Evolutionary conservation across 2,329 filamentous ascomycete species (phyloP).

Genomic region (Colletotrichum kahawae): DNA sequence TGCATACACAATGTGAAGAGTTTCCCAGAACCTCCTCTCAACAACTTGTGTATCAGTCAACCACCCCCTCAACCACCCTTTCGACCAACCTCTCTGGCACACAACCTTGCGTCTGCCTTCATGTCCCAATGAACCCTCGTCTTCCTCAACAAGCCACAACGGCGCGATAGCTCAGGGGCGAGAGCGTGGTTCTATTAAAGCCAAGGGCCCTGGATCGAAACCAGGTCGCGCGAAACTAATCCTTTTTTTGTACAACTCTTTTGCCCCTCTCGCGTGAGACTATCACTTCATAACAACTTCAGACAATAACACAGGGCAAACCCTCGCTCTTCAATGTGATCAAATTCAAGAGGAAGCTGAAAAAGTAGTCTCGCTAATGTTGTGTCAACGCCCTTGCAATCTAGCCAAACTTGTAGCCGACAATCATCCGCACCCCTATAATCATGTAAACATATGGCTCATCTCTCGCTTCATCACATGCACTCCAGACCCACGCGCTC

Average conservation of each 20-base stretch:
- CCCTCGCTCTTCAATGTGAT: not conserved
- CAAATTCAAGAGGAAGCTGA: not conserved
- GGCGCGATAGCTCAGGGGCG: not conserved
- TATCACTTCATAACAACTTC: rapidly evolving
- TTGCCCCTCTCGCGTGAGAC: not conserved
- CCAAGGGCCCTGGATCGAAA: not conserved
- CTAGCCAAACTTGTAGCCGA: not conserved
- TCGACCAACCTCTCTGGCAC: not conserved
- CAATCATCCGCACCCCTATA: not conserved
- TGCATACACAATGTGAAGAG: too few relatives aligned
- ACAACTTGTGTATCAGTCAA: too few relatives aligned
- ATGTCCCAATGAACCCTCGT: not conserved
- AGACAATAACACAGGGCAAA: rapidly evolving
- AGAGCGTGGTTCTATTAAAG: not conserved
- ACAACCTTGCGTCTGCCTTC: not conserved
- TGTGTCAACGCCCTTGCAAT: not conserved
- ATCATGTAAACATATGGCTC: not conserved
- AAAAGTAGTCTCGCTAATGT: not conserved
- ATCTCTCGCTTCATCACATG: not conserved
- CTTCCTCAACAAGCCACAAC: not conserved
- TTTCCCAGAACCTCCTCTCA: too few relatives aligned
- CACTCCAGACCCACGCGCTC: too few relatives aligned
- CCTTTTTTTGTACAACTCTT: not conserved
- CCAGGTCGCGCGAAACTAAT: not conserved
- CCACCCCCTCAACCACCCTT: not conserved